A percentile compares a stretch with the other conserved stretches of the same genome.
phyloP scores from a whole-genome alignment of 179 eudicot genomes.

The Gypsophila paniculata region DNA sequence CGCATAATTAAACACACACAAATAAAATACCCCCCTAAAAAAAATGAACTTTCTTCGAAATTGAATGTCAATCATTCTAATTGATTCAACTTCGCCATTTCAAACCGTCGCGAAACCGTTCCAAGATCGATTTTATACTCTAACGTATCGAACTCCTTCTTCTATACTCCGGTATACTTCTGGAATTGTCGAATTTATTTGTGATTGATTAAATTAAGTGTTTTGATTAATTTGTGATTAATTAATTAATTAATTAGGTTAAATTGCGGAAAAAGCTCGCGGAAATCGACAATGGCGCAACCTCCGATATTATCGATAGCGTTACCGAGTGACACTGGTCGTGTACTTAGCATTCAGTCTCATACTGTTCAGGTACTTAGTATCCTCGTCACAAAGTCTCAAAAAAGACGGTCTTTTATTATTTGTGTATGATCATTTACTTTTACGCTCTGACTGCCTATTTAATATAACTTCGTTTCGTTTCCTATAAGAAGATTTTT shows the following conservation, averaged over 20 bases:
- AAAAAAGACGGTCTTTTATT: too few species aligned
- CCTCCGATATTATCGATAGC: conserved; percentile 84
- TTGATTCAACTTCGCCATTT: conserved; percentile 1
- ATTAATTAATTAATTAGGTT: conserved; percentile 15
- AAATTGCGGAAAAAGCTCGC: conserved; percentile 31
- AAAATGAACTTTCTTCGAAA: conserved; percentile 5
- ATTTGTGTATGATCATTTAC: too few species aligned
- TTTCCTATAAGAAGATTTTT: too few species aligned
- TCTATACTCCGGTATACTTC: too few species aligned
- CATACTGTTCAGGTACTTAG: conserved; percentile 84
- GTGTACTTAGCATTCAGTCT: conserved; percentile 94
- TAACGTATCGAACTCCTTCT: too few species aligned
- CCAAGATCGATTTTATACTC: too few species aligned
- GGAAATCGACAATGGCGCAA: conserved; percentile 45
- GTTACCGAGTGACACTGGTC: conserved; percentile 83
- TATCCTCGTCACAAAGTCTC: neutral
- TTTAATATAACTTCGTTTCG: too few species aligned
- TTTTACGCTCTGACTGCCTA: too few species aligned
- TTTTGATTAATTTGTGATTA: neutral
- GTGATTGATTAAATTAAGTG: neutral
- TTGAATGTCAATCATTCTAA: conserved; percentile 7
- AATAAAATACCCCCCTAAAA: neutral
- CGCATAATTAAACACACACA: too few species aligned
- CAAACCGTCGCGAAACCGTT: neutral
- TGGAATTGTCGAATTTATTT: neutral